These are phyloP conservation scores for Termitomyces sp. DNA, from an alignment of 768 basidiomycete genomes.

Conservation along the genomic window DNA sequence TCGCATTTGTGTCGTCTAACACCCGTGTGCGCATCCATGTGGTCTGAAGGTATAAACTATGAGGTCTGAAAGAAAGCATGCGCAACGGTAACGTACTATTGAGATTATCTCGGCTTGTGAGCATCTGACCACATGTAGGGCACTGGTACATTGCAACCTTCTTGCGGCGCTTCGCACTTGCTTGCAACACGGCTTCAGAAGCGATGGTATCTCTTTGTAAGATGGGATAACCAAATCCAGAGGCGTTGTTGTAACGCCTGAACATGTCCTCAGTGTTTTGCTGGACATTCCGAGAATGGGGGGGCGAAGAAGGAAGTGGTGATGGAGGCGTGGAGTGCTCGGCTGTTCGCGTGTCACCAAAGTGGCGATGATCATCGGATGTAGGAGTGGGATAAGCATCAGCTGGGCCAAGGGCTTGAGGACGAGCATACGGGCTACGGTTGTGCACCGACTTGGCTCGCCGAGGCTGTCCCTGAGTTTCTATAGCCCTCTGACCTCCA, in stretches of 20 bases:
- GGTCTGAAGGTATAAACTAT: slow-evolving; percentile 1
- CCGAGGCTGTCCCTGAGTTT: background rate
- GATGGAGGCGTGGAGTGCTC: slow-evolving; percentile 4
- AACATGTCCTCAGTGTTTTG: slow-evolving; percentile 2
- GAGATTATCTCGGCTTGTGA: slow-evolving; percentile 14
- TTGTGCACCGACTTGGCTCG: slow-evolving; percentile 6
- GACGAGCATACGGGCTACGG: slow-evolving; percentile 11
- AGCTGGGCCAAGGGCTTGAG: background rate
- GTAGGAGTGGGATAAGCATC: background rate
- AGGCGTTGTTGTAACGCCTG: slow-evolving; percentile 1
- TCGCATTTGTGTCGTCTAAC: slow-evolving; percentile 11
- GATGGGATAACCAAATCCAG: slow-evolving; percentile 4
- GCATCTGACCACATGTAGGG: slow-evolving; percentile 3
- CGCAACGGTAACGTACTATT: slow-evolving; percentile 8
- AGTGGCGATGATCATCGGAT: background rate
- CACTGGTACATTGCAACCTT: slow-evolving; percentile 6
- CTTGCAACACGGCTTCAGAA: slow-evolving; percentile 13
- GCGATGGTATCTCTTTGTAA: slow-evolving; percentile 13
- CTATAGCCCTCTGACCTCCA: background rate
- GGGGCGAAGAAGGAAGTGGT: background rate
- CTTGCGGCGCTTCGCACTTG: slow-evolving; percentile 12
- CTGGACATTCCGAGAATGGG: background rate
- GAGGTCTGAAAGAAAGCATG: background rate
- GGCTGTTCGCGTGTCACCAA: background rate
- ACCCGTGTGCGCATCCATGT: slow-evolving; percentile 11